A percentile compares a stretch with the other conserved stretches of the same genome.
Evolutionary conservation across 495 filamentous ascomycete genomes (phyloP).

Genomic region (Xylaria grammica): DNA sequence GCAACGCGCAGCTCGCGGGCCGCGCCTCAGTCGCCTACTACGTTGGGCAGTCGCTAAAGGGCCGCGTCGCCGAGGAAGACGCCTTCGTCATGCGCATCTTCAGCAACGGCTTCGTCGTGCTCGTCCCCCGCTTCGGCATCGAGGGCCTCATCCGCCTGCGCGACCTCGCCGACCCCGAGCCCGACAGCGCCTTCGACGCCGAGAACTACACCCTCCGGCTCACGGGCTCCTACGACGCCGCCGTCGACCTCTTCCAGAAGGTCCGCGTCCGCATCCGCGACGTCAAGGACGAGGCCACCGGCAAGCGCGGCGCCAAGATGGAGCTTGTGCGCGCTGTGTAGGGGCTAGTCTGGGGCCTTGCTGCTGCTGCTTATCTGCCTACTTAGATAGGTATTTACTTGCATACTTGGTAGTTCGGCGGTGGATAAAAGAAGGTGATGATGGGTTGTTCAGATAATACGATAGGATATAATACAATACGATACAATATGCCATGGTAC

Average conservation of each 20-base stretch:
- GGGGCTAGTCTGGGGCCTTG: not conserved
- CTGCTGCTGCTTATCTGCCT: no score
- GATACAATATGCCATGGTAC: no score
- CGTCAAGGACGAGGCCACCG: slow-evolving; percentile 88
- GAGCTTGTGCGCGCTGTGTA: slow-evolving; percentile 54
- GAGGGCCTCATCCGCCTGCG: slow-evolving; percentile 85
- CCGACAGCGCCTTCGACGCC: slow-evolving; percentile 77
- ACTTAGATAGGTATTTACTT: no score
- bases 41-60: slow-evolving; percentile 93
- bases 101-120: slow-evolving; percentile 93
- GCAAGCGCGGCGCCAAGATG: slow-evolving; percentile 87
- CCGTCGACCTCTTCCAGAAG: slow-evolving; percentile 86
- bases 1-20: slow-evolving; percentile 94
- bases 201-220: slow-evolving; percentile 77
- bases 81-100: slow-evolving; percentile 97
- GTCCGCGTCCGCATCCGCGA: slow-evolving; percentile 87
- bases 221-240: slow-evolving; percentile 59
- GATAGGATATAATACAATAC: no score
- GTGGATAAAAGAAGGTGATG: no score
- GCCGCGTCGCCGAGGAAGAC: slow-evolving; percentile 80
- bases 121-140: slow-evolving; percentile 94
- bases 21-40: slow-evolving; percentile 95
- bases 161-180: slow-evolving; percentile 78
- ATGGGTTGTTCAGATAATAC: no score
- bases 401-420: no score